Conservation (phyloP, 2,329 filamentous ascomycete genomes). For the Colletotrichum aenigma region DNA sequence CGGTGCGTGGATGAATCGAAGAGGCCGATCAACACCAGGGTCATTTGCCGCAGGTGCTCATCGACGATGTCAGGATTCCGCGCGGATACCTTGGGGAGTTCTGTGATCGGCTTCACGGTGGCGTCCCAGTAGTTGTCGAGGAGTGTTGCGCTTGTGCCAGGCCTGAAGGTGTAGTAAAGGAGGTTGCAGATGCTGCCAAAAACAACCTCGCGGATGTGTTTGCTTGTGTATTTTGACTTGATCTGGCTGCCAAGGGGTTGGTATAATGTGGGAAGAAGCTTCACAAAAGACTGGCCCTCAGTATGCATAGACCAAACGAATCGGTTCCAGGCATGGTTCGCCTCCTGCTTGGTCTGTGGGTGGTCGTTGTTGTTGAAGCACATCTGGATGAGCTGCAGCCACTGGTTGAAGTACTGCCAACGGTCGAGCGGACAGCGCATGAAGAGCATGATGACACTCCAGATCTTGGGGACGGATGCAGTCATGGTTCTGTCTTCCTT, state of each 20-base stretch:
- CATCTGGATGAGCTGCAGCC: conserved; percentile 79
- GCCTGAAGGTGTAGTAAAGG: conserved; percentile 82
- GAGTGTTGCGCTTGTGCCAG: conserved; percentile 67
- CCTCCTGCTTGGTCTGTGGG: conserved; percentile 70
- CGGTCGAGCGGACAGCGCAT: conserved; percentile 67
- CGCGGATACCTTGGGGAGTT: conserved; percentile 31
- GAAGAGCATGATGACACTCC: conserved; percentile 82
- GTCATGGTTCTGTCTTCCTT: conserved; percentile 57
- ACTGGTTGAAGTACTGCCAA: conserved; percentile 77
- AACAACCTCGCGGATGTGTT: conserved; percentile 61
- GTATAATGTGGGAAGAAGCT: conserved; percentile 57
- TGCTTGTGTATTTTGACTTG: conserved; percentile 64
- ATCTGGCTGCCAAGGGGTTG: conserved; percentile 74
- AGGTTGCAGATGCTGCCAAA: conserved; percentile 79
- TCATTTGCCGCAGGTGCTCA: conserved; percentile 63
- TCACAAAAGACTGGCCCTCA: conserved; percentile 62
- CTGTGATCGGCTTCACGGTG: conserved; percentile 66
- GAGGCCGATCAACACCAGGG: conserved; percentile 73
- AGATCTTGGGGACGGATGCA: conserved; percentile 80
- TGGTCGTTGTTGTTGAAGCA: conserved; percentile 82
- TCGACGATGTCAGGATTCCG: conserved; percentile 42
- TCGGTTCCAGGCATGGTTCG: conserved; percentile 85
- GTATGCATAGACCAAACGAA: conserved; percentile 77
- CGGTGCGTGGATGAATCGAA: conserved; percentile 63
- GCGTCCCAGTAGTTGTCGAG: conserved; percentile 81